Base-by-base conservation (phyloP, 2,329 filamentous ascomycete species). In the Tympanopsis confertula region DNA sequence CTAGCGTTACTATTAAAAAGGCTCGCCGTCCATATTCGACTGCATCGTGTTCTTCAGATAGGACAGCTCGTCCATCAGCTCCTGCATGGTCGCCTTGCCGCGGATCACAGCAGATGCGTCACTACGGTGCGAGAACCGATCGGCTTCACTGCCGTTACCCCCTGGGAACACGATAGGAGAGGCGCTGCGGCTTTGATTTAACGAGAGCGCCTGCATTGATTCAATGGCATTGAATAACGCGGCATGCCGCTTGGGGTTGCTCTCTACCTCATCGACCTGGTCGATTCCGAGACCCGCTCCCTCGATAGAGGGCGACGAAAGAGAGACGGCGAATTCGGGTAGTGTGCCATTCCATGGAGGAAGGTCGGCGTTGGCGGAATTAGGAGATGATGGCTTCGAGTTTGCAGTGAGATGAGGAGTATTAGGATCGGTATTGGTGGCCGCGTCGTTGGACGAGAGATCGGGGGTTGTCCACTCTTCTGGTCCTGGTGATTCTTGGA, bases 301-400 rank as follows among this genome's bases (percentile, higher is more conserved):
- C 10, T 33, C 15, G 7, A 33, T 10, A 28, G 10, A 10, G 7
- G 15, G 17, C 30, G 30, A 15, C 7, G 30, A 33, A 7, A 10
- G 7, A 12, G 30, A 33, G 30, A 33, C 15, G 12, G 30, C 15
- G 7, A 33, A 10, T 10, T 15, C 10, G 30, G 30, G 30, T 7
- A 33, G 10, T 7, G 30, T 10, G 17, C 10, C 10, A 18, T 10
- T 10, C 10, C 10, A 10, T 13, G 7, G 10, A 33, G 30, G 30
- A 13, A 15, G 17, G 30, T 33, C 15, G 30, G 7, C 30, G 30
- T 7, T 15, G 7, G 17, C 15, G 15, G 30, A 33, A 18, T 7
- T 33, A 18, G 30, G 10, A 33, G 30, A 15, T 33, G 30, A 33
- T 33, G 30, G 30, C 30, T 33, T 10, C 7, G 30, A 33, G 15